phyloP scores from a whole-genome alignment of 164 flowering plant species.

The Magnolia officinalis region DNA sequence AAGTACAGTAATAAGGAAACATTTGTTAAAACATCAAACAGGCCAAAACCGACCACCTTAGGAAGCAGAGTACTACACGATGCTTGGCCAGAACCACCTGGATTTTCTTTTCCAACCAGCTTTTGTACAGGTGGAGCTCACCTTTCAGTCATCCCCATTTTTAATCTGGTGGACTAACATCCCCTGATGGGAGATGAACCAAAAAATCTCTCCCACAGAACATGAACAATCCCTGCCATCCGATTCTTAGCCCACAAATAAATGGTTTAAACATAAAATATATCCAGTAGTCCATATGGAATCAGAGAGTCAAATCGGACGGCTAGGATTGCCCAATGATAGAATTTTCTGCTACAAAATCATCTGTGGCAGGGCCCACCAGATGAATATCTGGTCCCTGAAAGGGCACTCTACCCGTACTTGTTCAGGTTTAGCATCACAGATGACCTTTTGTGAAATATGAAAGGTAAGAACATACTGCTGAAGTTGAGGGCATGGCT shows the following conservation, averaged over 20 bases:
- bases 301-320: not conserved
- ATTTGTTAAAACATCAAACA: slow-evolving; percentile 1
- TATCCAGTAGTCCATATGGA: not conserved
- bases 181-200: not conserved
- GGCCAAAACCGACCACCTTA: not conserved
- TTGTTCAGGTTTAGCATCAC: no score
- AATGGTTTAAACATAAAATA: not conserved
- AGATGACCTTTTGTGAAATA: not conserved
- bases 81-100: not conserved
- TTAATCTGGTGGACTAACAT: no score
- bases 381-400: no score
- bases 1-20: not conserved
- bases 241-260: not conserved
- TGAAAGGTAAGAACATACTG: slow-evolving; percentile 35
- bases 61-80: not conserved
- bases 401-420: no score
- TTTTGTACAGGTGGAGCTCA: not conserved
- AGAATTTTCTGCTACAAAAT: not conserved
- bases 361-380: not conserved
- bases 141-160: no score
- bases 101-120: not conserved
- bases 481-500: slow-evolving; percentile 48
- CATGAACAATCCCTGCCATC: not conserved
- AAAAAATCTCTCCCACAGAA: not conserved
- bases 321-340: not conserved